Evolutionary conservation across 2,329 filamentous ascomycete genomes (phyloP), one percentile per base, ranked within the genome.

Genomic region (Amauroascus niger): DNA sequence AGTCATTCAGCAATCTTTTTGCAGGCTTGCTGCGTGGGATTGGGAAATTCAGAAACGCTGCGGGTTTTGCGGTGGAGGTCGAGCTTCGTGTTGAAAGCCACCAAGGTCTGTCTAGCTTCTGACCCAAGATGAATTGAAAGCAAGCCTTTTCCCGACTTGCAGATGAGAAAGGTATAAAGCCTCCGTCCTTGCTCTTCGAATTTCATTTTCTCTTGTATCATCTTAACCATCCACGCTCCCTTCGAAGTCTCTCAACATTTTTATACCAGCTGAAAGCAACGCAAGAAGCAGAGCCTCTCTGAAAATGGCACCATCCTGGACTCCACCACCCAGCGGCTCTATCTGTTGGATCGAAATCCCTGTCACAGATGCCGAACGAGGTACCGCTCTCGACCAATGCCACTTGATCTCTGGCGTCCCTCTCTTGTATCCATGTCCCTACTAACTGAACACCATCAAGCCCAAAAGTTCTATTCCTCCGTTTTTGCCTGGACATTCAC

Each of bases 291-390:
- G 6, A 11, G n/a, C 1, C 14, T 26, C 11, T 33, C 24, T 30
- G 5, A 30, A n/a, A 22, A 52, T 52, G 49, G 28, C 49, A 26
- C 33, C 52, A 14, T 22, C 33, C 20, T 62, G 60, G 60, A 59
- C 49, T 9, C 59, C 60, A 14, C 60, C 58, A 1, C 53, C 56
- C 20, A 50, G 49, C 32, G 61, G 61, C 18, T 54, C 59, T 24
- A 57, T 60, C 30, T 61, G 59, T 54, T 63, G 60, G 59, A 55
- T 62, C 43, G 59, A 62, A 24, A 56, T 63, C 44, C 55, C 61
- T 20, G 61, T 55, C 30, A 58, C 53, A 7, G 57, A 63, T 40
- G 35, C 61, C 18, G 46, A 41, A 26, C 60, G 60, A 46, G 59
- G 59, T 61, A 41, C 13, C 16, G 30, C 16, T 30, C 6, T n/a